Conservation (phyloP, 192 early-diverging fungal genomes). For the Coemansia sp. region DNA sequence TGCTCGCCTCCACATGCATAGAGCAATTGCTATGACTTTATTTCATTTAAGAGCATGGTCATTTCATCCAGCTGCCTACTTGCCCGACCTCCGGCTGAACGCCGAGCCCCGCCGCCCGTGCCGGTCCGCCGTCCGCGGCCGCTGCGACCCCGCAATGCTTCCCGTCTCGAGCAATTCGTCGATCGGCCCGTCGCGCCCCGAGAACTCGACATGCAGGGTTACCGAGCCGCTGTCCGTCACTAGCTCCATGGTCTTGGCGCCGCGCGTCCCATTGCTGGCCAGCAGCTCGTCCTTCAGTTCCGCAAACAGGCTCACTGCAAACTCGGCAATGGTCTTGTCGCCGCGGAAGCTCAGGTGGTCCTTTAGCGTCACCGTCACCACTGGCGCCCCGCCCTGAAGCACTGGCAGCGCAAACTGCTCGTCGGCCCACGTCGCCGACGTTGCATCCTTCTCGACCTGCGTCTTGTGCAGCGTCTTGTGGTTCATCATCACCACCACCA, state of each 20-base stretch:
- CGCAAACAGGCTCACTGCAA: constrained; percentile 18
- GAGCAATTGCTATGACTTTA: too few species aligned
- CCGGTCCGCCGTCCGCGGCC: constrained; percentile 18
- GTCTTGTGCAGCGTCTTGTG: constrained; percentile 46
- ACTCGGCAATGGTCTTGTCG: constrained; percentile 36
- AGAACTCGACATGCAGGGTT: constrained; percentile 17
- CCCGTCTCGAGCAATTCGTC: constrained; percentile 15
- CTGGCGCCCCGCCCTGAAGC: constrained; percentile 30
- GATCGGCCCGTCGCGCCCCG: constrained; percentile 1
- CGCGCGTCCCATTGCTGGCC: constrained; percentile 9
- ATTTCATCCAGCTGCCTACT: not conserved
- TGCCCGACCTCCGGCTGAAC: constrained; percentile 42
- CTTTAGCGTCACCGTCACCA: constrained; percentile 22
- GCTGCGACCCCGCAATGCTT: constrained; percentile 26
- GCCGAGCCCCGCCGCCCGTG: constrained; percentile 37
- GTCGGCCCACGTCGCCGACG: constrained; percentile 8
- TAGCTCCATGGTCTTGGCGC: not conserved
- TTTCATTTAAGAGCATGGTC: too few species aligned
- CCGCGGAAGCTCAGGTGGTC: constrained; percentile 48
- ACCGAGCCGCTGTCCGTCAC: constrained; percentile 9
- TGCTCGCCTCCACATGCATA: too few species aligned
- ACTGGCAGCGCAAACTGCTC: constrained; percentile 37
- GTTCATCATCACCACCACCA: constrained; percentile 34
- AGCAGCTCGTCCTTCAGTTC: constrained; percentile 32
- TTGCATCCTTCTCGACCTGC: constrained; percentile 35